These are phyloP conservation scores for Podila clonocystis DNA, from an alignment of 192 early-diverging fungal species.

Conservation along the genomic window DNA sequence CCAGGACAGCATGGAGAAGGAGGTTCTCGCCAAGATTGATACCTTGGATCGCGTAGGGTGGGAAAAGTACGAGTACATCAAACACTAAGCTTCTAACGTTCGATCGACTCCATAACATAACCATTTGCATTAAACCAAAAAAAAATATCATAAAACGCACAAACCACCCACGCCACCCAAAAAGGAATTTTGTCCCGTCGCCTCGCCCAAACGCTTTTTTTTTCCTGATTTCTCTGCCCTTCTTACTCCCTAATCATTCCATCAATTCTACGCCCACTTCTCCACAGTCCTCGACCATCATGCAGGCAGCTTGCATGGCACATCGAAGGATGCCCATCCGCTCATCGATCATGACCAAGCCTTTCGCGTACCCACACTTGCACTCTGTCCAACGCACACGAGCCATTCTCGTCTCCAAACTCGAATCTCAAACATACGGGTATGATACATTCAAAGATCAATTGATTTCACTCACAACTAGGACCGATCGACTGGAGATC, in stretches of 20 bases:
- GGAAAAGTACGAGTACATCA: conserved; percentile 74
- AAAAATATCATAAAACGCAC: background rate
- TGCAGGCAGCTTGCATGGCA: conserved; percentile 34
- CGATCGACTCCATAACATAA: background rate
- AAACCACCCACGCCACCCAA: conserved; percentile 1
- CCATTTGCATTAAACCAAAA: background rate
- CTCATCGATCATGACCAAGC: conserved; percentile 16
- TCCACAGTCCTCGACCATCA: background rate
- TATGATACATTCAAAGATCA: background rate
- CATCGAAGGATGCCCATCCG: conserved; percentile 22
- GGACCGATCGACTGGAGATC: background rate
- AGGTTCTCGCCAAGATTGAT: conserved; percentile 90
- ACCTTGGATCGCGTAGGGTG: conserved; percentile 83
- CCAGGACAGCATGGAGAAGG: conserved; percentile 82
- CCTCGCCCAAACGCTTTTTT: background rate
- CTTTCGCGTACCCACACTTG: conserved; percentile 1
- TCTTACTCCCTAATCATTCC: background rate
- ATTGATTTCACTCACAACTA: no score
- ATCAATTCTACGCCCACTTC: background rate
- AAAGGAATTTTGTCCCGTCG: background rate
- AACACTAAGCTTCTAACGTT: conserved; percentile 22
- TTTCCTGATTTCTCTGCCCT: background rate
- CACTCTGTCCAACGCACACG: conserved; percentile 14
- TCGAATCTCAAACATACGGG: conserved; percentile 10
- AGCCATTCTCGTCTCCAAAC: conserved; percentile 14